These are phyloP conservation scores for Pezicula neosporulosa DNA, from an alignment of 2,329 filamentous ascomycete genomes.

Conservation along the genomic window DNA sequence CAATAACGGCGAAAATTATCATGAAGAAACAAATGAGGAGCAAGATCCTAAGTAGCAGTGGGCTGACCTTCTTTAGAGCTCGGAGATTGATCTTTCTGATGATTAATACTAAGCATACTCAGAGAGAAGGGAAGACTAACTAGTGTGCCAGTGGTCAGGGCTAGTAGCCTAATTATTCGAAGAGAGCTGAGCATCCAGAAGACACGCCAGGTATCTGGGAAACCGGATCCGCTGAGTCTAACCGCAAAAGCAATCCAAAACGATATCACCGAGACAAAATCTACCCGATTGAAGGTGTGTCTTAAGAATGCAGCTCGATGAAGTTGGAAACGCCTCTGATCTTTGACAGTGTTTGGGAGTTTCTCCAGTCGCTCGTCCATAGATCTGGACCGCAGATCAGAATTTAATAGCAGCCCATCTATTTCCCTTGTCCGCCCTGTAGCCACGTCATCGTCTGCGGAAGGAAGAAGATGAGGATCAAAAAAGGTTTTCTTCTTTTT, in stretches of 20 bases:
- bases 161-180: neutral
- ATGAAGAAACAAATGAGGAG: neutral
- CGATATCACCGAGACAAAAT: neutral
- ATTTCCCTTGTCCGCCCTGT: neutral
- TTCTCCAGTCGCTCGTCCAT: neutral
- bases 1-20: neutral
- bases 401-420: neutral
- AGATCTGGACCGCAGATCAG: neutral
- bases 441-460: neutral
- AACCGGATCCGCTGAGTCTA: neutral
- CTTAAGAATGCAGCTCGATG: neutral
- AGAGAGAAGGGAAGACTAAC: neutral
- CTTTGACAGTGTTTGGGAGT: neutral
- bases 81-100: neutral
- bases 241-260: neutral
- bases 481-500: neutral
- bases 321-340: neutral
- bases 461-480: neutral
- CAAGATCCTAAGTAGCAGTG: neutral
- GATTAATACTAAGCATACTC: neutral
- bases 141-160: neutral
- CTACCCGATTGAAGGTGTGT: neutral
- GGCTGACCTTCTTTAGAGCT: neutral
- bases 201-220: neutral
- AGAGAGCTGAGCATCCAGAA: neutral